Evolutionary conservation across 805 yeast genomes (phyloP), one percentile per base, ranked within the genome.

Genomic region (Teunomyces lycoperdinae): DNA sequence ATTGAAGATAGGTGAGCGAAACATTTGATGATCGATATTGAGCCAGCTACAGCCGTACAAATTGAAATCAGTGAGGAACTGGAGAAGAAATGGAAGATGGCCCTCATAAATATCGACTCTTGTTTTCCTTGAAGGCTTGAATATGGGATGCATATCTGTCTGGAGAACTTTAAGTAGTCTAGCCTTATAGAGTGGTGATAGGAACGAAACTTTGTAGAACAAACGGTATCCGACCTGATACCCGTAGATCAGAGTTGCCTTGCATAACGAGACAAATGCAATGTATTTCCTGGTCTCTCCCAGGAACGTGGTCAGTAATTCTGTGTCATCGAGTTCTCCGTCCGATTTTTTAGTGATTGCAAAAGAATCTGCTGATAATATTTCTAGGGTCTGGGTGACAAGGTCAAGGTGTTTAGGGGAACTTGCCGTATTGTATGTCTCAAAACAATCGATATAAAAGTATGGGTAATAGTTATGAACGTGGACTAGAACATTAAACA

Each of bases 381-480:
- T 44, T 53, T 85, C 89, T 10, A 85, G 58, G 48, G 69, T 66
- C 8, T 53, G 33, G 30, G 70, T 77, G 13, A 84, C 53, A 1
- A 61, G 54, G 2, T 64, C 53, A 27, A 84, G 64, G 47, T 71
- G 70, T 13, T 61, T 58, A 9, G 58, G n/a, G 5, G 29, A 16
- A 9, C 48, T 5, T 71, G 26, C 41, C 9, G 27, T 10, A 11
- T 53, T 48, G 3, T 66, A 51, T 9, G 50, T 59, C 1, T 83
- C 85, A 38, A 70, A 71, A 58, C 84, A 84, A 31, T 79, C 81
- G 2, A 91, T 71, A 59, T 77, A 90, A 1, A 92, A 54, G 59
- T 92, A 94, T 0, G 98, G 99, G 53, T 76, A 88, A 14, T 80
- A 79, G 34, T 92, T 91, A 67, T 91, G 98, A 8, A 94, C 69